Conservation (phyloP, 805 yeast genomes). For the Ogataea paraovalis region DNA sequence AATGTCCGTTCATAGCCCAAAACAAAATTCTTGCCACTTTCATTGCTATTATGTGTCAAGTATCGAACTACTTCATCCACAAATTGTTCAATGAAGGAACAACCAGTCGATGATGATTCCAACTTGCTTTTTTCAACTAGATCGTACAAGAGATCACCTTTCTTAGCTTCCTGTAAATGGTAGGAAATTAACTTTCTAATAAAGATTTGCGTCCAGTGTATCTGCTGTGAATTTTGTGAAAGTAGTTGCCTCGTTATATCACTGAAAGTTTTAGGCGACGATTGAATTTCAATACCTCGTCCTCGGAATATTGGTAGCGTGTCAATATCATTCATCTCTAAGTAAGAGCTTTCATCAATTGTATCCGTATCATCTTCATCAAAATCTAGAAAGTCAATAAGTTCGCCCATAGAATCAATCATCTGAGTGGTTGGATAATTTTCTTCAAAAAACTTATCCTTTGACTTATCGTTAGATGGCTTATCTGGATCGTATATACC, state of each 20-base stretch:
- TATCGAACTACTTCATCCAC: constrained; percentile 1
- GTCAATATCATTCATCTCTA: constrained; percentile 21
- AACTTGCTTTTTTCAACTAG: constrained; percentile 6
- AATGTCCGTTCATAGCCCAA: not conserved
- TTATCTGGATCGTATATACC: constrained; percentile 27
- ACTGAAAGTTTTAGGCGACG: constrained; percentile 5
- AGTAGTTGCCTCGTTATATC: constrained; percentile 16
- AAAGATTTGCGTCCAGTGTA: constrained; percentile 14
- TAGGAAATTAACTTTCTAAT: constrained; percentile 5
- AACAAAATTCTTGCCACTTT: not conserved
- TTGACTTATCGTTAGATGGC: constrained; percentile 1
- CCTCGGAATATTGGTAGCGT: constrained; percentile 9
- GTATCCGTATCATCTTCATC: constrained; percentile 10
- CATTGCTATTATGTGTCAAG: not conserved
- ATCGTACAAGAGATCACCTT: constrained; percentile 9
- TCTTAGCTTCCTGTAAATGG: constrained; percentile 6
- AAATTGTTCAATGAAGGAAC: constrained; percentile 2
- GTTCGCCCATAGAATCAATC: constrained; percentile 39
- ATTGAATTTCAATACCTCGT: constrained; percentile 14
- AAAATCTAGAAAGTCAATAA: constrained; percentile 44
- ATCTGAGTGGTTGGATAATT: constrained; percentile 36
- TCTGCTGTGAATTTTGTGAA: constrained; percentile 18
- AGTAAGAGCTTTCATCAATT: constrained; percentile 10
- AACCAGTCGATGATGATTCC: not conserved
- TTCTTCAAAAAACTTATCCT: constrained; percentile 23